Evolutionary conservation across 805 yeast species (phyloP), one percentile per base, ranked within the genome.

Genomic region (Kodamaea hsintzibuensis): DNA sequence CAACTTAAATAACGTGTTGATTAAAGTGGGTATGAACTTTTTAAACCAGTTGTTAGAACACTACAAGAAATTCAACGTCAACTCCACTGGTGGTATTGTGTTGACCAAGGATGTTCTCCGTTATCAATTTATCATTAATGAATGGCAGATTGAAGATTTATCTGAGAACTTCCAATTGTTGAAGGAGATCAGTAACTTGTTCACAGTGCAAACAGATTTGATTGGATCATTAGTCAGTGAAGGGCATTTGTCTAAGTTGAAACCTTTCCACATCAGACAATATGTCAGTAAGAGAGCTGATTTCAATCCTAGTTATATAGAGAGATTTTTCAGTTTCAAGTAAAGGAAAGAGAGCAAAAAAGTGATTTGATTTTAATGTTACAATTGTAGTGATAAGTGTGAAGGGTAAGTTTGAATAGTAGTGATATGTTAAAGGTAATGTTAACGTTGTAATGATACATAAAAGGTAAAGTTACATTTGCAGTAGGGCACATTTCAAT

Each of bases 81-180:
- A 83, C 60, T 84, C 91, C 1, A 82, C 85, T 6, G 98, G 98
- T 51, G 97, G 96, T 30, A 78, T 86, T 56, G 82, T 88, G 12
- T 80, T 90, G 12, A 89, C 96, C 0, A 88, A 86, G 62, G 98
- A 92, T 69, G 84, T 89, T 7, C 87, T 88, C 39, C 82, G 88
- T 46, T 89, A 86, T 63, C 93, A 90, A 66, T 76, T 81, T 13
- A 76, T 82, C 12, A 78, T 88, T 43, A 90, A 85, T 52, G 78
- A 77, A 43, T 90, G 95, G 93, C 72, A 76, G 7, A 76, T 88
- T 13, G 77, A 79, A 1, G 84, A 81, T 42, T 70, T 89, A 27
- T 73, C 84, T 3, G 88, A 84, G 35, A 79, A 80, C 54, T 86
- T 89, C 71, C 83, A 83, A 49, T 78, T 90, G 10, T 72, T 92